Base-by-base conservation (phyloP, 148 eudicot species). In the Nyssa sinensis region DNA sequence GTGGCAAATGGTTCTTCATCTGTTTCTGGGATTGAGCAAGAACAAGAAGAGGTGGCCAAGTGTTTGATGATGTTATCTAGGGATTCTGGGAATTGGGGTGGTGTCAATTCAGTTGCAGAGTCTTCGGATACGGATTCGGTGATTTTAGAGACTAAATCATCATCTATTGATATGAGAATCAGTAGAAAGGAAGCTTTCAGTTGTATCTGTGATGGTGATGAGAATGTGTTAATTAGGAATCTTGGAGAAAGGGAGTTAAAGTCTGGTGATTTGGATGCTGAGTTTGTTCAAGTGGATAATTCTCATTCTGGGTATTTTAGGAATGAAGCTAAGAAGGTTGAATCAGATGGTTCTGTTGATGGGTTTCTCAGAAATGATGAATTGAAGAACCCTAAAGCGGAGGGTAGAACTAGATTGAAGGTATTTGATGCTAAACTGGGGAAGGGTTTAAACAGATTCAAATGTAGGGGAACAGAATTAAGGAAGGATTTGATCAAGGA, bases 11-110 rank as follows among this genome's bases (percentile, higher is more conserved):
- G 79, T 25, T 88, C 88, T 4, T 89, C 89, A 0, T 82, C 90
- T 69, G 84, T 77, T 77, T 92, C 92, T 63, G 98, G 89, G 70
- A 83, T 88, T 81, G 96, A 87, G 71, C 86, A 71, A 35, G 97
- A 90, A 9, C 92, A 90, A 66, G 97, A 89, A 64, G 98, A 95
- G 33, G 86, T 90, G 17, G 97, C 98, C 64, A 69, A 86, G 80
- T 87, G 89, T 72, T 90, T 95, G 86, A 89, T 95, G 91, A 86
- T 95, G 97, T 61, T 95, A 53, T 92, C 94, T 64, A 87, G 87
- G 85, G 98, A 94, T 78, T 86, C 81, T 13, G 71, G 77, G 37
- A 41, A 62, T 28, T 74, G 79, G 69, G 81, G 64, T 53, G 86
- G 83, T 66, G 71, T 79, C 12, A 74, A 81, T 71, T 80, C 87